Conservation (phyloP, 768 basidiomycete species). For the Panellus pusillus region DNA sequence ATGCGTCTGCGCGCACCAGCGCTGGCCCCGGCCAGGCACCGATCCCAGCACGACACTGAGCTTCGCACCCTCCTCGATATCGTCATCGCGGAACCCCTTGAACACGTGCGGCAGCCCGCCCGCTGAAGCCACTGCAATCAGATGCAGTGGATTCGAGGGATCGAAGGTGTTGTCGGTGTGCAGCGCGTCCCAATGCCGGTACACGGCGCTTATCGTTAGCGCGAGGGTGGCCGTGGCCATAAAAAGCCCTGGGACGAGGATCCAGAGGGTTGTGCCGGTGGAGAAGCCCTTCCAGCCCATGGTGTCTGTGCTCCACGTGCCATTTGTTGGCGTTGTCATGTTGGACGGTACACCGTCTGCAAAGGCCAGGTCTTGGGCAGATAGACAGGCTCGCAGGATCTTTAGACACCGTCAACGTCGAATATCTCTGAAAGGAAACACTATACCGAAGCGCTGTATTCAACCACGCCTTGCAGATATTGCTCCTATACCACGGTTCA, state of each 20-base stretch:
- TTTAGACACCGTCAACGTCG: too few species aligned
- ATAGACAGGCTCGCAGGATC: conserved; percentile 3
- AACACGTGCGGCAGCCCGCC: neutral
- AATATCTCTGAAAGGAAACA: too few species aligned
- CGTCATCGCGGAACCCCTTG: neutral
- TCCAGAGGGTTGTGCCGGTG: neutral
- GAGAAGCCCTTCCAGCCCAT: conserved; percentile 1
- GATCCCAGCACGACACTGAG: neutral
- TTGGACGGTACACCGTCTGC: neutral
- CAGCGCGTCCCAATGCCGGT: neutral
- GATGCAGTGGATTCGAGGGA: conserved; percentile 4
- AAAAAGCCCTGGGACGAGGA: neutral
- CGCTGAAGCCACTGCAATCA: neutral
- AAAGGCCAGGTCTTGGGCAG: neutral
- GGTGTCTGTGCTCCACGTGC: neutral
- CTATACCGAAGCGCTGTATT: conserved; percentile 7
- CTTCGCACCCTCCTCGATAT: neutral
- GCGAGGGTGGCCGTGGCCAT: neutral
- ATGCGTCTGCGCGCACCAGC: neutral
- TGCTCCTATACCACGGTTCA: too few species aligned
- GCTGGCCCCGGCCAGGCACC: neutral
- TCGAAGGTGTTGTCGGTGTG: neutral
- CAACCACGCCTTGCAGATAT: neutral
- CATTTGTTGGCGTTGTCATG: neutral
- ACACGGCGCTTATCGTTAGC: neutral